Conservation (phyloP, 306 rosid genomes). For the Fragaria ananassa region DNA sequence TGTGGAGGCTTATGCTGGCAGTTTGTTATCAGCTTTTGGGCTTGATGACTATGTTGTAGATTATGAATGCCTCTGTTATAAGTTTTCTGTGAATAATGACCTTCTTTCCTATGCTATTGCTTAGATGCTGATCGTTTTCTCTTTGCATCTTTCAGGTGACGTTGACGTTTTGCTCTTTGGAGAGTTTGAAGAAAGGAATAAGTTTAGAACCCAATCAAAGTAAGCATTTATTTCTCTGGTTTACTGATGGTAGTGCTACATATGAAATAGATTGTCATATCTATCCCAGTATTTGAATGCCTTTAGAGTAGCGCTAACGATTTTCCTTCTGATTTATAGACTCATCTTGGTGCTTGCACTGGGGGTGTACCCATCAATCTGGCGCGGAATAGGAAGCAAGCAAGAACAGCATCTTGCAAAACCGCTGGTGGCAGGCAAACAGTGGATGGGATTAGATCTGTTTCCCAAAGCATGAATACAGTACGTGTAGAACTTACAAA, state of each 20-base stretch:
- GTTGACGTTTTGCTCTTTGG: background rate
- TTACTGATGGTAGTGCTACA: too few relatives aligned
- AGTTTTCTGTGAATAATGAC: background rate
- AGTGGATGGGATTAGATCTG: conserved; percentile 27
- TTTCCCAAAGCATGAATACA: conserved; percentile 25
- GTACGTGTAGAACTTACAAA: conserved; percentile 25
- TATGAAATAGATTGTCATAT: background rate
- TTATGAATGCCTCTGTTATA: background rate
- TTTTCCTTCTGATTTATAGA: conserved; percentile 11
- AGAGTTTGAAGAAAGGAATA: background rate
- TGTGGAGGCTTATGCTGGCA: conserved; percentile 32
- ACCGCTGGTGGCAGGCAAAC: conserved; percentile 19
- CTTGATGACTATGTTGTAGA: conserved; percentile 16
- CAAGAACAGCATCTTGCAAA: conserved; percentile 14
- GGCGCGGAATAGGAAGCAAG: conserved; percentile 18
- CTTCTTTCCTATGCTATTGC: conserved; percentile 1
- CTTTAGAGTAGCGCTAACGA: background rate
- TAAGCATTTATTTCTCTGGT: conserved; percentile 5
- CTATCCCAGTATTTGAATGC: background rate
- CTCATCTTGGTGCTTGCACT: conserved; percentile 20
- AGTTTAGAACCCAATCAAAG: conserved; percentile 5
- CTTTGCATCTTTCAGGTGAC: conserved; percentile 4
- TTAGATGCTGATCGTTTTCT: conserved; percentile 12
- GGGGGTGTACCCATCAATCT: conserved; percentile 22
- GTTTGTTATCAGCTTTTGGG: conserved; percentile 27